Percentiles rank a stretch among this genome's conserved stretches.
These are phyloP conservation scores for Quercus wislizeni DNA, from an alignment of 306 rosid genomes.

Conservation along the genomic window DNA sequence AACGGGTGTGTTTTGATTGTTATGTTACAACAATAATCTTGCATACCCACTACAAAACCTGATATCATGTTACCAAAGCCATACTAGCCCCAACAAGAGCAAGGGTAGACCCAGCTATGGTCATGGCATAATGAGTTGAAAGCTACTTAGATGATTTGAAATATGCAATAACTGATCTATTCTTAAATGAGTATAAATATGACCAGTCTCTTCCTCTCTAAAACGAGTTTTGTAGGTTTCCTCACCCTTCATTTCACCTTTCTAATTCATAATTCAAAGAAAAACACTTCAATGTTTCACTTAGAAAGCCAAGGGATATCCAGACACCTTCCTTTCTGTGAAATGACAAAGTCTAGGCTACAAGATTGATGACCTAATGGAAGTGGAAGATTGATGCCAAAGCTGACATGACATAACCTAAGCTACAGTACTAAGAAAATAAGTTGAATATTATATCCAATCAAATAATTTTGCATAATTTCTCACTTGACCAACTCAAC, in stretches of 20 bases:
- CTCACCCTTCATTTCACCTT: background rate
- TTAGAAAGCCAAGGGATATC: background rate
- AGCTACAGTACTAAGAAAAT: background rate
- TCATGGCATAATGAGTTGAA: background rate
- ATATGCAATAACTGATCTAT: background rate
- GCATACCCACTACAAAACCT: background rate
- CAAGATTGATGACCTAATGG: too few species aligned
- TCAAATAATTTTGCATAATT: background rate
- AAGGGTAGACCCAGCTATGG: background rate
- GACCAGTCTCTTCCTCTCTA: background rate
- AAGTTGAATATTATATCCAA: background rate
- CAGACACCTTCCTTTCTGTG: background rate
- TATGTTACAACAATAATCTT: background rate
- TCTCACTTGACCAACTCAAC: background rate
- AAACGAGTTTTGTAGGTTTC: background rate
- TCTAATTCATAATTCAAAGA: background rate
- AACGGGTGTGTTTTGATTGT: background rate
- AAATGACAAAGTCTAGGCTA: background rate
- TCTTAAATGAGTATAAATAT: background rate
- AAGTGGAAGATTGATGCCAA: background rate
- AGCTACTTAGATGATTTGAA: too few species aligned
- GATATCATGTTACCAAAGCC: background rate
- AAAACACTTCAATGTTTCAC: background rate
- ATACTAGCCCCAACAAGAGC: background rate
- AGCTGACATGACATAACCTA: background rate